These are phyloP conservation scores for Microcyclospora tardicrescens DNA, from an alignment of 2,329 filamentous ascomycete genomes.

Conservation along the genomic window DNA sequence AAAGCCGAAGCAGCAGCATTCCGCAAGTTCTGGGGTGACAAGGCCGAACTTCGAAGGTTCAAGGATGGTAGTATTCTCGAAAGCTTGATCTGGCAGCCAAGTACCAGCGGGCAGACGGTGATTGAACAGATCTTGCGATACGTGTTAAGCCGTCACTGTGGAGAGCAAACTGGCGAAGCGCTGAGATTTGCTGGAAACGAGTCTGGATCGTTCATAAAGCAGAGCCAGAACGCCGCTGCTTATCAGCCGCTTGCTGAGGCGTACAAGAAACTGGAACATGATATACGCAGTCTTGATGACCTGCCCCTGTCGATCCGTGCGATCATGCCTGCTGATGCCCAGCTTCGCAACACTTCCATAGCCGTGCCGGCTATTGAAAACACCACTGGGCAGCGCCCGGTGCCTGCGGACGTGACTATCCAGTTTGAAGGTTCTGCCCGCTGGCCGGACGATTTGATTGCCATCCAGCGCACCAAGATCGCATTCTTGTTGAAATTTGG, in stretches of 20 bases:
- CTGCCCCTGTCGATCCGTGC: conserved; percentile 78
- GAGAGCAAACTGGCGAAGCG: conserved; percentile 37
- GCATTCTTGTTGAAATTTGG: conserved; percentile 70
- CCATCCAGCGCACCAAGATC: conserved; percentile 87
- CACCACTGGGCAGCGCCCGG: conserved; percentile 33
- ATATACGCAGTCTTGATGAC: conserved; percentile 66
- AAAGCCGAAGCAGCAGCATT: conserved; percentile 72
- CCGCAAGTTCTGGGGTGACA: conserved; percentile 87
- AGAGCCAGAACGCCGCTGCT: conserved; percentile 28
- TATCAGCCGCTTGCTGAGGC: conserved; percentile 60
- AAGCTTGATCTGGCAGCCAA: conserved; percentile 71
- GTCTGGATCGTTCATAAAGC: conserved; percentile 33
- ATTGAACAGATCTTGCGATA: conserved; percentile 69
- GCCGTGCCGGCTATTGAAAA: conserved; percentile 28
- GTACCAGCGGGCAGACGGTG: conserved; percentile 47
- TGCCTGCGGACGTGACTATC: conserved; percentile 63
- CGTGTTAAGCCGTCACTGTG: conserved; percentile 56
- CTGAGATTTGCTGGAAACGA: conserved; percentile 34
- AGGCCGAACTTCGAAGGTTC: conserved; percentile 84
- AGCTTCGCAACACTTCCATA: conserved; percentile 61
- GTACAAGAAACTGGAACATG: conserved; percentile 60
- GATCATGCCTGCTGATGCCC: conserved; percentile 57
- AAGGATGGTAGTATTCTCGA: conserved; percentile 90
- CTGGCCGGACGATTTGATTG: conserved; percentile 84
- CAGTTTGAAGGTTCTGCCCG: conserved; percentile 87